These are phyloP conservation scores for Kitagawia praeruptora DNA, from an alignment of 129 eudicot species.

Conservation along the genomic window DNA sequence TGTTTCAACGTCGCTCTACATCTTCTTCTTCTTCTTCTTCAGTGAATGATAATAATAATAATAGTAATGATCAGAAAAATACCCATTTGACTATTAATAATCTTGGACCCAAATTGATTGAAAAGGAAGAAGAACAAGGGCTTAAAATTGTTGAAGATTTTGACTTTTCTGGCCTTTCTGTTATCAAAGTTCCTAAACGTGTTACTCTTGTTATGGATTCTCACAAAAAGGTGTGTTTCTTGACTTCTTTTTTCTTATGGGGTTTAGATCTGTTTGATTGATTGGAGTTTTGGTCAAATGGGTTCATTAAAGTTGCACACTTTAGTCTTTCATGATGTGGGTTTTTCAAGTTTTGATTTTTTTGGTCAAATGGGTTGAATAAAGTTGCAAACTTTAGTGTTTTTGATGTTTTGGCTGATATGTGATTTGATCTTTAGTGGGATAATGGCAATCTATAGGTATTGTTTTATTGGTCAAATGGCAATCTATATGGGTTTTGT, in stretches of 20 bases:
- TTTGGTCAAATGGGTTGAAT: neutral
- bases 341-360: neutral
- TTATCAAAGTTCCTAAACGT: slow-evolving; percentile 47
- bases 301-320: neutral
- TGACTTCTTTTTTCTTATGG: neutral
- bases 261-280: slow-evolving; percentile 12
- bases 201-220: slow-evolving; percentile 60
- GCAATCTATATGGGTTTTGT: neutral
- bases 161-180: slow-evolving; percentile 42
- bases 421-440: neutral
- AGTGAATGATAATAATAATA: neutral
- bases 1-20: slow-evolving; percentile 52
- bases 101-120: slow-evolving; percentile 1
- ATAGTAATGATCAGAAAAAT: neutral
- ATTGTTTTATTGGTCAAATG: neutral
- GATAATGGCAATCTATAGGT: neutral
- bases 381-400: neutral
- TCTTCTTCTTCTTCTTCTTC: slow-evolving; percentile 11
- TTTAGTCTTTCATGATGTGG: neutral
- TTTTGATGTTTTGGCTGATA: neutral
- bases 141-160: slow-evolving; percentile 32
- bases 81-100: neutral
- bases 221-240: slow-evolving; percentile 52
- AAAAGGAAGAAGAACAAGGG: slow-evolving; percentile 6
- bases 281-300: neutral